A percentile compares a stretch with the other conserved stretches of the same genome.
These are phyloP conservation scores for Sapria himalayana DNA, from an alignment of 345 rosid species.

Conservation along the genomic window DNA sequence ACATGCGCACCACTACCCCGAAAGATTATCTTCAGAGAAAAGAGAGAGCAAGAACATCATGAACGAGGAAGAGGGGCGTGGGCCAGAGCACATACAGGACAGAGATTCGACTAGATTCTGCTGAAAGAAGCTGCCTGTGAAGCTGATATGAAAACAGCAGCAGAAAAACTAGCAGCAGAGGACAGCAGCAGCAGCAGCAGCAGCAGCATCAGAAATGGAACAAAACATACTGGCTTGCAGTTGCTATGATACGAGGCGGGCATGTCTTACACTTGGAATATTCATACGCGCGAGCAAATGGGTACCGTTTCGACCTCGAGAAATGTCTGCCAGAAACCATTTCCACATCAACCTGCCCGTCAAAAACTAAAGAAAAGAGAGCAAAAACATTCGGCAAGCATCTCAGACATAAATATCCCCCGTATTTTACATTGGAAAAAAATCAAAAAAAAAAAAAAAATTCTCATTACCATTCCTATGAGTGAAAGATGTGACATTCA, in stretches of 20 bases:
- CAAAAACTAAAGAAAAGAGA: conserved; percentile 17
- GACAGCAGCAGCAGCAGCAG: too few species aligned
- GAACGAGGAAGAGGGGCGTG: too few species aligned
- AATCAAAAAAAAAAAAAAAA: not conserved
- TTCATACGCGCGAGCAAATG: conserved; percentile 39
- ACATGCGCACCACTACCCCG: too few species aligned
- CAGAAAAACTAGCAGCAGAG: conserved; percentile 35
- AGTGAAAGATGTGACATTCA: conserved; percentile 81
- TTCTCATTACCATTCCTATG: conserved; percentile 43
- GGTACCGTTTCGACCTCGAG: conserved; percentile 28
- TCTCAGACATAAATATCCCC: not conserved
- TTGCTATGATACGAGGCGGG: too few species aligned
- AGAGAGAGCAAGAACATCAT: too few species aligned
- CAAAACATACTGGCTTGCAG: too few species aligned
- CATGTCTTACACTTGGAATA: conserved; percentile 55
- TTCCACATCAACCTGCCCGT: conserved; percentile 31
- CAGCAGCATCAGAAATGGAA: too few species aligned
- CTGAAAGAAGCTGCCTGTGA: conserved; percentile 30
- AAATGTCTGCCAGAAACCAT: conserved; percentile 35
- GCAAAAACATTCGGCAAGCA: conserved; percentile 3
- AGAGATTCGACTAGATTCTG: conserved; percentile 30
- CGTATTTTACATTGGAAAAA: not conserved
- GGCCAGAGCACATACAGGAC: conserved; percentile 48
- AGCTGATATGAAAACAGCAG: conserved; percentile 64
- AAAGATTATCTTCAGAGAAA: too few species aligned